Base-by-base conservation (phyloP, 139 green algal genomes). In the Dunaliella primolecta region DNA sequence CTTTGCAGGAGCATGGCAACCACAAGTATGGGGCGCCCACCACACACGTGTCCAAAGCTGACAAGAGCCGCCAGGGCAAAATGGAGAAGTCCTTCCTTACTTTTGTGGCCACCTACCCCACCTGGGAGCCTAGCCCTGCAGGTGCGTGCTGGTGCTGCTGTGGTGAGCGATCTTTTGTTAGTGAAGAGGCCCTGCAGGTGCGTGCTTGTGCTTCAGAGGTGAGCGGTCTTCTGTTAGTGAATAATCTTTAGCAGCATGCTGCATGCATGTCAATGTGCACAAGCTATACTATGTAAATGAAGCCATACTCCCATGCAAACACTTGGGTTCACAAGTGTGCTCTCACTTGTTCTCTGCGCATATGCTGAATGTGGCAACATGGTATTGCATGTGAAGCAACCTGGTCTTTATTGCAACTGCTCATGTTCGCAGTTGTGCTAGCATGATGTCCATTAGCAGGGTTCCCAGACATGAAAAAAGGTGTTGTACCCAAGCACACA, bases 11-110 rank as follows among this genome's bases (percentile, higher is more conserved):
- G 1, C 95, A 98, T 78, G 96, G 95, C 85, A 98, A 98, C 89
- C 35, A 83, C 56, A 95, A 94, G 82, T 98, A 98, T 56, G 94
- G 92, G n/a, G 84, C 94, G 1, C 86, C 92, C 0, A 75, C 83
- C 2, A 71, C 75, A 33, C 72, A 79, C 38, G 71, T 64, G 46
- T 64, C 46, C 46, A 64, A 64, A 64, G 46, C 46, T 25, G 46
- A 64, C 46, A 64, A 64, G 46, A 80, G 34, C 7, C 23, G 80
- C 20, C 80, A 76, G 46, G 80, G 46, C 38, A 83, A 99, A 87
- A 93, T 98, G 91, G 97, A 98, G 87, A 98, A 98, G 86, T 95
- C 88, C 31, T 94, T 99, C 74, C 79, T 99, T 3, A 96, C 89
- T 25, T 99, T 98, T 89, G 91, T 91, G 0, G 90, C 93, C 23